phyloP scores from a whole-genome alignment of 1,139 yeast genomes.

The Candida tropicalis region DNA sequence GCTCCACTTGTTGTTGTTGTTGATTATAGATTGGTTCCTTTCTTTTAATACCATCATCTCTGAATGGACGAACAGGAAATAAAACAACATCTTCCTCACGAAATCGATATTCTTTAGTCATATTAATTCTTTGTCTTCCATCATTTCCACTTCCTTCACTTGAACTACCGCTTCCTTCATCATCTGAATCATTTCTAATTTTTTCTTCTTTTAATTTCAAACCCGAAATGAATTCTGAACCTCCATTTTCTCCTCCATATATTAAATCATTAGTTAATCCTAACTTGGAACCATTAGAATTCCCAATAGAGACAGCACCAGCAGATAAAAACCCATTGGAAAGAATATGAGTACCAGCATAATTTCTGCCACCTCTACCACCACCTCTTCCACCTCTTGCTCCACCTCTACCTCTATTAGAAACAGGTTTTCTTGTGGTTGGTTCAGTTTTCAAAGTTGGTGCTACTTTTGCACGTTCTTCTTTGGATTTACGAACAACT shows the following conservation, averaged over 20 bases:
- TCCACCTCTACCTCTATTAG: constrained; percentile 31
- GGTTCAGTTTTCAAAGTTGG: constrained; percentile 51
- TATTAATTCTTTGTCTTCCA: constrained; percentile 54
- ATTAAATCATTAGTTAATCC: constrained; percentile 31
- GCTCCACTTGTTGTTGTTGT: not conserved
- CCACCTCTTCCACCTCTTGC: constrained; percentile 39
- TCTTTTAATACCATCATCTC: constrained; percentile 21
- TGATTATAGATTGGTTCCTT: not conserved
- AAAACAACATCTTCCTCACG: constrained; percentile 48
- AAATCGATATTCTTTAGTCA: constrained; percentile 60
- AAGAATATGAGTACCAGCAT: constrained; percentile 68
- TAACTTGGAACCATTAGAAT: constrained; percentile 31
- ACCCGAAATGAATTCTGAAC: constrained; percentile 40
- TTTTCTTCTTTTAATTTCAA: constrained; percentile 35
- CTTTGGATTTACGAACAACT: constrained; percentile 79
- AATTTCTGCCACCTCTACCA: constrained; percentile 44
- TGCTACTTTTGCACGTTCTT: constrained; percentile 78
- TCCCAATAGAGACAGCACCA: constrained; percentile 56
- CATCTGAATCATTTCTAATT: constrained; percentile 28
- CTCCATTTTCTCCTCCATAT: constrained; percentile 23
- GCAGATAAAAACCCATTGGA: constrained; percentile 74
- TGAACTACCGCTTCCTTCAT: constrained; percentile 22
- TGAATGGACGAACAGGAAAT: constrained; percentile 47
- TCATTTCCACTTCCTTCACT: constrained; percentile 25
- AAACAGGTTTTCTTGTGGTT: constrained; percentile 22